phyloP scores from a whole-genome alignment of 345 rosid genomes.

The Brassica nigra region DNA sequence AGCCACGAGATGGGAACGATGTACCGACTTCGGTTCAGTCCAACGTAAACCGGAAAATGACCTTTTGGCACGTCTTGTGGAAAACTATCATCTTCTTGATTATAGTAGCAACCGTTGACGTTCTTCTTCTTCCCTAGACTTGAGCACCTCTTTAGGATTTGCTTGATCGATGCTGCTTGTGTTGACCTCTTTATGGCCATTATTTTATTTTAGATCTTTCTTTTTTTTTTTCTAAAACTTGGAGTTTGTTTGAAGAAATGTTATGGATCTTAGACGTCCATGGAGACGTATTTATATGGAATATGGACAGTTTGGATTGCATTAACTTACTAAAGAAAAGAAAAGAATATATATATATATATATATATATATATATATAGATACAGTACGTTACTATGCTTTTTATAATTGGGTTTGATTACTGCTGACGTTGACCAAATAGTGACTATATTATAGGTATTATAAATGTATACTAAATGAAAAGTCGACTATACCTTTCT shows the following conservation, averaged over 20 bases:
- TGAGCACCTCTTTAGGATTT: slow-evolving; percentile 59
- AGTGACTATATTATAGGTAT: slow-evolving; percentile 10
- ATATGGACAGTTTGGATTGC: slow-evolving; percentile 19
- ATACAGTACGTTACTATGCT: neutral
- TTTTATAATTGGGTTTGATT: neutral
- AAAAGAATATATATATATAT: neutral
- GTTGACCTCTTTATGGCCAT: slow-evolving; percentile 34
- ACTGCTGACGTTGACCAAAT: slow-evolving; percentile 14
- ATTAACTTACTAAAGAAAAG: slow-evolving; percentile 1
- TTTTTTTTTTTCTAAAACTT: neutral
- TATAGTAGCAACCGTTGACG: slow-evolving; percentile 38
- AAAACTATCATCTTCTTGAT: slow-evolving; percentile 41
- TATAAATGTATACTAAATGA: neutral
- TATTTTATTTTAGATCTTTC: neutral
- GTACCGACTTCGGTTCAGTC: slow-evolving; percentile 76
- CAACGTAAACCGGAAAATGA: slow-evolving; percentile 88
- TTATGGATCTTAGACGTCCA: slow-evolving; percentile 25
- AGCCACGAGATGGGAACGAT: slow-evolving; percentile 78
- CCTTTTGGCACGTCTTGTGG: slow-evolving; percentile 91
- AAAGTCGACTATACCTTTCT: neutral
- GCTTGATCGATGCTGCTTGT: slow-evolving; percentile 52
- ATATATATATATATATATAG: neutral
- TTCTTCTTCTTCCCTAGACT: slow-evolving; percentile 57
- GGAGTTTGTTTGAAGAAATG: slow-evolving; percentile 26
- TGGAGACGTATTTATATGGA: slow-evolving; percentile 36